A percentile compares a stretch with the other conserved stretches of the same genome.
Evolutionary conservation across 495 filamentous ascomycete genomes (phyloP).

Genomic region (Rostrohypoxylon terebratum): DNA sequence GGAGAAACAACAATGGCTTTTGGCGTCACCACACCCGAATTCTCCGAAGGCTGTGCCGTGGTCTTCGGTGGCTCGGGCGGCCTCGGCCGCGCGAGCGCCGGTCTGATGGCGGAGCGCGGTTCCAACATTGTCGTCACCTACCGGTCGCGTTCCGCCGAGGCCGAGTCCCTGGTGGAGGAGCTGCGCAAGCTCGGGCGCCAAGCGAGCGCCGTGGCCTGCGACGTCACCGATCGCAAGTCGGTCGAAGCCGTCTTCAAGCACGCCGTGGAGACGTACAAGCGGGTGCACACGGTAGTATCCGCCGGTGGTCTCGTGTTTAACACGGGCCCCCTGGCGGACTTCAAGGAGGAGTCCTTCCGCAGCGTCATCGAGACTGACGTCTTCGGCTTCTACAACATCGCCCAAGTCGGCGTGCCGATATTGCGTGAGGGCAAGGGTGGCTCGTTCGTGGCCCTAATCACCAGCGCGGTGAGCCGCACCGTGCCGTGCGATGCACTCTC

Average conservation of each 20-base stretch:
- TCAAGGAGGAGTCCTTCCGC: conserved; percentile 9
- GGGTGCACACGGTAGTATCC: conserved; percentile 6
- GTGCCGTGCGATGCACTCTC: conserved; percentile 8
- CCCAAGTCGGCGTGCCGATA: conserved; percentile 2
- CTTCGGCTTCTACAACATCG: conserved; percentile 12
- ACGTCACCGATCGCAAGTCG: conserved; percentile 4
- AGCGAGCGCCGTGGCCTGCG: conserved; percentile 3
- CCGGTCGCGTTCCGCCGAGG: background rate
- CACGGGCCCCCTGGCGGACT: background rate
- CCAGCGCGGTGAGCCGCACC: conserved; percentile 8
- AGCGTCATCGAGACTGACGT: conserved; percentile 7
- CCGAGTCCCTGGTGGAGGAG: conserved; percentile 2
- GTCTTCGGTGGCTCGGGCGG: conserved; percentile 6
- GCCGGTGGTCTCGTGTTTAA: conserved; percentile 4
- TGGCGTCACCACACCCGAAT: conserved; percentile 7
- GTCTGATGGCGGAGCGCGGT: conserved; percentile 9
- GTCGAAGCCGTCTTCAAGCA: conserved; percentile 9
- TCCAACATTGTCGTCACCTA: conserved; percentile 9
- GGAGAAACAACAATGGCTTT: conserved; percentile 9
- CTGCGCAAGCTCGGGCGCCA: conserved; percentile 6
- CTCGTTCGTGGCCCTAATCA: conserved; percentile 6
- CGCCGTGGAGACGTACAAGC: conserved; percentile 7
- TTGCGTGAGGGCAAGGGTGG: background rate
- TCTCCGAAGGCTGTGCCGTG: conserved; percentile 6
- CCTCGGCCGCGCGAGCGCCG: conserved; percentile 7